A percentile compares a stretch with the other conserved stretches of the same genome.
phyloP scores from a whole-genome alignment of 1,139 yeast genomes.

The Meyerozyma athensensis region DNA sequence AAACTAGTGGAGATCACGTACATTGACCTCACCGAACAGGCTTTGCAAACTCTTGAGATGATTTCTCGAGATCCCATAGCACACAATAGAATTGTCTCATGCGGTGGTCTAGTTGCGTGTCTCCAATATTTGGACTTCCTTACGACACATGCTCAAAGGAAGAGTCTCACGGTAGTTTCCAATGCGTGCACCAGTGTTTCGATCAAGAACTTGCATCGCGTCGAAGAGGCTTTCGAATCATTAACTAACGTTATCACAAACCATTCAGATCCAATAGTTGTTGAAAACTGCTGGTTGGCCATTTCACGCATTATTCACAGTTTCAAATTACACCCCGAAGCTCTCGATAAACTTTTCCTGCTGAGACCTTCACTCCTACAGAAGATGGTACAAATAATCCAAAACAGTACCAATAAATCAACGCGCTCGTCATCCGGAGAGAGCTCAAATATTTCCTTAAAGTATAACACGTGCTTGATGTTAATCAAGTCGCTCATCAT shows the following conservation, averaged over 20 bases:
- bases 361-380: constrained; percentile 21
- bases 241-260: constrained; percentile 59
- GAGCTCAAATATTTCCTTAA: constrained; percentile 20
- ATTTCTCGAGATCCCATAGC: constrained; percentile 55
- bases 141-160: constrained; percentile 84
- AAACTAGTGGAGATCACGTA: constrained; percentile 72
- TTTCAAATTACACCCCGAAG: constrained; percentile 40
- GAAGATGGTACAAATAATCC: constrained; percentile 24
- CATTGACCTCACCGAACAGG: constrained; percentile 92
- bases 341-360: constrained; percentile 44
- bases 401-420: constrained; percentile 27
- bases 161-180: constrained; percentile 73
- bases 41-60: constrained; percentile 70
- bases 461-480: constrained; percentile 30
- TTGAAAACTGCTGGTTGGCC: constrained; percentile 66
- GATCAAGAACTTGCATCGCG: constrained; percentile 37
- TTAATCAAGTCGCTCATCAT: constrained; percentile 41
- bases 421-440: constrained; percentile 12
- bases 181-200: constrained; percentile 60
- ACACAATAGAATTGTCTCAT: constrained; percentile 43
- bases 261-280: constrained; percentile 57
- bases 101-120: constrained; percentile 65
- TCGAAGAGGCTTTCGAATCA: constrained; percentile 56
- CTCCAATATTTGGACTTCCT: constrained; percentile 80
- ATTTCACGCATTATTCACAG: constrained; percentile 58